Evolutionary conservation across 2,329 filamentous ascomycete genomes (phyloP).

Genomic region (Ascochyta rabiei): DNA sequence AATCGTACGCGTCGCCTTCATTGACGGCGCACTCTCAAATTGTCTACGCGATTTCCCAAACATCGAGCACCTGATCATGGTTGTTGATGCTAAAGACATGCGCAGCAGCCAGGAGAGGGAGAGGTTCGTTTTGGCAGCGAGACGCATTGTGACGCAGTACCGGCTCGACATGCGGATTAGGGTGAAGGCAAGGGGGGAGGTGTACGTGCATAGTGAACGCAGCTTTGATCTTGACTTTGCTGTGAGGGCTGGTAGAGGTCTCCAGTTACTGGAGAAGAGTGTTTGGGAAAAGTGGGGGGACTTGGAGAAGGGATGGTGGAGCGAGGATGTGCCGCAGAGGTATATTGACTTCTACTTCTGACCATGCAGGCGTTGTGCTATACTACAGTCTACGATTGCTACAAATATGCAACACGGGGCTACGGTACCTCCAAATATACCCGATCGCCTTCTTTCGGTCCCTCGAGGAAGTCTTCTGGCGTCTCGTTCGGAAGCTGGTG

Average conservation of each 20-base stretch:
- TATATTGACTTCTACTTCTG: slow-evolving; percentile 15
- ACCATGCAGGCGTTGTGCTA: neutral
- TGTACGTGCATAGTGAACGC: slow-evolving; percentile 8
- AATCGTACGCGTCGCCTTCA: slow-evolving; percentile 18
- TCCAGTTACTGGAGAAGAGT: slow-evolving; percentile 1
- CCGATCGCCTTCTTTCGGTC: slow-evolving; percentile 43
- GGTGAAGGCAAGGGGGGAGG: slow-evolving; percentile 6
- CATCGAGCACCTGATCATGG: slow-evolving; percentile 26
- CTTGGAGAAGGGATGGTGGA: slow-evolving; percentile 9
- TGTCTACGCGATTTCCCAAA: slow-evolving; percentile 25
- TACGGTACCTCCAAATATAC: slow-evolving; percentile 35
- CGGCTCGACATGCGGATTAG: slow-evolving; percentile 17
- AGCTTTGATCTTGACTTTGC: slow-evolving; percentile 10
- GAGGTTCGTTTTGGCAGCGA: slow-evolving; percentile 22
- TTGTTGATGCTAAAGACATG: slow-evolving; percentile 17
- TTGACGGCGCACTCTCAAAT: slow-evolving; percentile 28
- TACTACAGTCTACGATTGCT: neutral
- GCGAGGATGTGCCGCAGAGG: slow-evolving; percentile 12
- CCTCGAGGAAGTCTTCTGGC: slow-evolving; percentile 50
- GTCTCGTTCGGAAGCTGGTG: slow-evolving; percentile 54
- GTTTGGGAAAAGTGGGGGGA: slow-evolving; percentile 2
- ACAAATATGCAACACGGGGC: neutral
- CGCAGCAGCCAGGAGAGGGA: slow-evolving; percentile 12
- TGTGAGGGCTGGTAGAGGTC: neutral
- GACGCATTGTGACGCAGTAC: slow-evolving; percentile 28